Base-by-base conservation (phyloP, 768 basidiomycete species). In the Calvatia gigantea region DNA sequence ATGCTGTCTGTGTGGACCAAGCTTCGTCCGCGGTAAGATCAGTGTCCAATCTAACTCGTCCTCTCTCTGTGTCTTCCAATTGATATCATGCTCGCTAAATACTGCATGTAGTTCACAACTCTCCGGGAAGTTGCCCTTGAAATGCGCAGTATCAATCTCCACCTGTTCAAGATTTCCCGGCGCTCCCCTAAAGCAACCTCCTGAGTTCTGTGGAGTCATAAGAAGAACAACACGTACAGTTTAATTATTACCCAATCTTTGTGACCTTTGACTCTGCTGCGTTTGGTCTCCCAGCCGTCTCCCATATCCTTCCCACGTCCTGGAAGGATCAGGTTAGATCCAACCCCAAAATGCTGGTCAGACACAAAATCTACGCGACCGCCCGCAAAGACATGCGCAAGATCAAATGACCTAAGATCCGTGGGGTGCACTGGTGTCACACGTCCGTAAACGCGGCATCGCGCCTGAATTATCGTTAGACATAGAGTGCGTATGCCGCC, bases 261-360 rank as follows among this genome's bases (percentile, higher is more conserved):
- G 70, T 94, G 94, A 35, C 80, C 92, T 51, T 80, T 79, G 39
- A 73, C 76, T 51, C 91, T 79, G 64, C 89, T 95, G 58, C 97
- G 79, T 67, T 89, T 93, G 2, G 96, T 98, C 72, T 99, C 97
- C 97, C 97, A 99, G 3, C 97, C 97, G 65, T 97, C 95, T 4
- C 94, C 86, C 94, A 99, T 99, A 64, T 96, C 88, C 66, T 85
- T 86, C 25, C 91, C 96, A 69, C 95, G 73, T 27, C 96, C 96
- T 1, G 96, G 95, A 35, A 97, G 75, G 44, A 98, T 84, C 58
- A 99, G 73, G 69, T 99, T 98, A 3, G 86, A 81, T 3, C 94
- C 96, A 8, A 89, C 82, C 19, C 94, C 95, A 62, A 91, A 99
- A 73, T 99, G 96, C 66, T 98, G 94, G 71, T 99, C 93, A 39